phyloP scores from a whole-genome alignment of 1,284 basidiomycete genomes.

The Heterobasidion occidentale region DNA sequence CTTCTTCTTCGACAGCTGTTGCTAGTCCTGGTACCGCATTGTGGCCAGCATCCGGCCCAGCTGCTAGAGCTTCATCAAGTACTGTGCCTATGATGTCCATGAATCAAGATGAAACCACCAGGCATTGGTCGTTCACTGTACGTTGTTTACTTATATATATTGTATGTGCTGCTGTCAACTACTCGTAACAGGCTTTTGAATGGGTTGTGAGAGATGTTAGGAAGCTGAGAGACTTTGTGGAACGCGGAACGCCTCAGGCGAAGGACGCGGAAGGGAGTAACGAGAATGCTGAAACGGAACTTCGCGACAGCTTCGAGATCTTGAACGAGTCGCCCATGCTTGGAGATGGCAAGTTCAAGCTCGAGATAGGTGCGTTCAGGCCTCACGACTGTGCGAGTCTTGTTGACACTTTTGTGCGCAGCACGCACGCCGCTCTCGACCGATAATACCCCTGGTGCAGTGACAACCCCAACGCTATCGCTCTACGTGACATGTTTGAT shows the following conservation, averaged over 20 bases:
- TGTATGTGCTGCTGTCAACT: background rate
- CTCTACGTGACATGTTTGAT: slow-evolving; percentile 62
- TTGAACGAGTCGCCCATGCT: slow-evolving; percentile 56
- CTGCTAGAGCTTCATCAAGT: slow-evolving; percentile 11
- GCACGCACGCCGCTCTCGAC: slow-evolving; percentile 7
- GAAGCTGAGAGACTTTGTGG: slow-evolving; percentile 47
- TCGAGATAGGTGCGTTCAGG: slow-evolving; percentile 46
- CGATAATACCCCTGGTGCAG: slow-evolving; percentile 5
- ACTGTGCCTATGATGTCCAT: slow-evolving; percentile 10
- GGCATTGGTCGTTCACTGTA: slow-evolving; percentile 58
- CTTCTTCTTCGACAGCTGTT: slow-evolving; percentile 12
- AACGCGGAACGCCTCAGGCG: slow-evolving; percentile 12
- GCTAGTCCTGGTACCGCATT: slow-evolving; percentile 18
- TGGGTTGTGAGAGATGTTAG: slow-evolving; percentile 54
- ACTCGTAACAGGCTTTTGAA: slow-evolving; percentile 47
- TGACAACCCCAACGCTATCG: slow-evolving; percentile 33
- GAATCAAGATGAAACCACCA: slow-evolving; percentile 34
- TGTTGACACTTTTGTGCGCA: background rate
- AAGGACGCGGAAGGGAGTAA: slow-evolving; percentile 6
- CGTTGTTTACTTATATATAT: slow-evolving; percentile 12
- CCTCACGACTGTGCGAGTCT: background rate
- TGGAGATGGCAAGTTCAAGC: slow-evolving; percentile 68
- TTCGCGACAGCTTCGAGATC: slow-evolving; percentile 43
- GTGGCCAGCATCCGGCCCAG: slow-evolving; percentile 10
- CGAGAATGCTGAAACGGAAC: slow-evolving; percentile 8